A percentile compares a stretch with the other conserved stretches of the same genome.
Evolutionary conservation across 1,139 yeast species (phyloP).

Genomic region (Protomyces pachydermus): DNA sequence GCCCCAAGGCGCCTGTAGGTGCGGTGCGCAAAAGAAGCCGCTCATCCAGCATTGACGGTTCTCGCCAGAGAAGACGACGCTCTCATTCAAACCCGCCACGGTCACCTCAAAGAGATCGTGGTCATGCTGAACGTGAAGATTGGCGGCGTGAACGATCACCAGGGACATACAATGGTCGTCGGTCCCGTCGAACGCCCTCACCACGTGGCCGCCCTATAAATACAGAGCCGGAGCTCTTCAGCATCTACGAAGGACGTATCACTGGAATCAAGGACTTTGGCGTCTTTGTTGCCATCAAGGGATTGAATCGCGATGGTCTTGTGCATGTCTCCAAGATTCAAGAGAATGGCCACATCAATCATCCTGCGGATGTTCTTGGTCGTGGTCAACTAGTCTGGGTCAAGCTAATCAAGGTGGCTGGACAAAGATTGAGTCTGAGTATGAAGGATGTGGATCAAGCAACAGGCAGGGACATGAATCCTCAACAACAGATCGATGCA

Average conservation of each 20-base stretch:
- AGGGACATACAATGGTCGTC: no score
- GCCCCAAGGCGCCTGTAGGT: neutral
- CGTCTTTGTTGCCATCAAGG: constrained; percentile 59
- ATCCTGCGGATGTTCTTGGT: constrained; percentile 57
- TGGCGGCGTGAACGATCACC: neutral
- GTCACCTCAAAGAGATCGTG: neutral
- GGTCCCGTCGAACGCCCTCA: neutral
- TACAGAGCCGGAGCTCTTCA: constrained; percentile 42
- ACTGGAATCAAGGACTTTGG: constrained; percentile 64
- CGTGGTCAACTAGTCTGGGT: constrained; percentile 63
- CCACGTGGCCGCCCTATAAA: constrained; percentile 34
- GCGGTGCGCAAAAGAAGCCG: neutral
- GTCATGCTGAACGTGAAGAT: neutral
- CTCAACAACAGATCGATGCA: constrained; percentile 28
- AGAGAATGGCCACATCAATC: constrained; percentile 46
- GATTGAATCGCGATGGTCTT: constrained; percentile 52
- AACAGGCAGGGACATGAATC: constrained; percentile 50
- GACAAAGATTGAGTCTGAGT: constrained; percentile 49
- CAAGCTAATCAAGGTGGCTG: constrained; percentile 51
- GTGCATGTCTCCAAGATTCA: constrained; percentile 73
- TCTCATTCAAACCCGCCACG: neutral
- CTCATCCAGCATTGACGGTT: neutral
- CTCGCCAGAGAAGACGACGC: constrained; percentile 4
- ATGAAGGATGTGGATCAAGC: constrained; percentile 73
- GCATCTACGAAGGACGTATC: constrained; percentile 58